Evolutionary conservation across 345 rosid species (phyloP).

Genomic region (Brassica carinata): DNA sequence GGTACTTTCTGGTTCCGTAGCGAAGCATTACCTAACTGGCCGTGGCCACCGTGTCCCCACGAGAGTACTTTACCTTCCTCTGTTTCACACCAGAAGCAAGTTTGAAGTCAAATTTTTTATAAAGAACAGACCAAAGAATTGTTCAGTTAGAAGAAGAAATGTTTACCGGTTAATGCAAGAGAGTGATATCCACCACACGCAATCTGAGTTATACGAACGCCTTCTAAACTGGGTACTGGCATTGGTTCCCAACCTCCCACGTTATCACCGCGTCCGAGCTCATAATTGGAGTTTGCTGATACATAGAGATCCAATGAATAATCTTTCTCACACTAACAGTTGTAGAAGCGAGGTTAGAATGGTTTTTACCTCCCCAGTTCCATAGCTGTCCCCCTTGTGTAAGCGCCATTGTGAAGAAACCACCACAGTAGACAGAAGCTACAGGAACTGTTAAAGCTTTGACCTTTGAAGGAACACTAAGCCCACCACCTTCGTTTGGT

Average conservation of each 20-base stretch:
- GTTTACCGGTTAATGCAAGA: slow-evolving; percentile 80
- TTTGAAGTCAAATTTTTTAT: neutral
- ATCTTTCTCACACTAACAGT: neutral
- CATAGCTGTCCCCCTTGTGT: slow-evolving; percentile 80
- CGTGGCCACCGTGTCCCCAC: slow-evolving; percentile 96
- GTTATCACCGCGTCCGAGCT: slow-evolving; percentile 88
- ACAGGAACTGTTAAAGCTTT: slow-evolving; percentile 67
- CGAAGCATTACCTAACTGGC: slow-evolving; percentile 81
- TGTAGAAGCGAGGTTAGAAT: neutral
- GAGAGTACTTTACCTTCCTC: slow-evolving; percentile 87
- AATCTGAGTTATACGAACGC: slow-evolving; percentile 60
- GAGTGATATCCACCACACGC: slow-evolving; percentile 94
- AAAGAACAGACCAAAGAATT: neutral
- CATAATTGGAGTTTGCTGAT: slow-evolving; percentile 86
- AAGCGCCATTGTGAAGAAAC: slow-evolving; percentile 80
- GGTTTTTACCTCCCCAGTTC: slow-evolving; percentile 85
- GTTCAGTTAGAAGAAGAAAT: slow-evolving; percentile 5
- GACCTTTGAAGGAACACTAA: slow-evolving; percentile 81
- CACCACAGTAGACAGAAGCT: slow-evolving; percentile 85
- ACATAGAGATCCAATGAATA: slow-evolving; percentile 7
- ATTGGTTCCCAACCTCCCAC: slow-evolving; percentile 87
- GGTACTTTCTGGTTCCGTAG: slow-evolving; percentile 60
- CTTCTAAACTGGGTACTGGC: slow-evolving; percentile 64
- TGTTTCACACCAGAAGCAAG: slow-evolving; percentile 39
- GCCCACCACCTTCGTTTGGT: slow-evolving; percentile 92